These are phyloP conservation scores for Coniosporium apollinis DNA, from an alignment of 495 filamentous ascomycete genomes.

Conservation along the genomic window DNA sequence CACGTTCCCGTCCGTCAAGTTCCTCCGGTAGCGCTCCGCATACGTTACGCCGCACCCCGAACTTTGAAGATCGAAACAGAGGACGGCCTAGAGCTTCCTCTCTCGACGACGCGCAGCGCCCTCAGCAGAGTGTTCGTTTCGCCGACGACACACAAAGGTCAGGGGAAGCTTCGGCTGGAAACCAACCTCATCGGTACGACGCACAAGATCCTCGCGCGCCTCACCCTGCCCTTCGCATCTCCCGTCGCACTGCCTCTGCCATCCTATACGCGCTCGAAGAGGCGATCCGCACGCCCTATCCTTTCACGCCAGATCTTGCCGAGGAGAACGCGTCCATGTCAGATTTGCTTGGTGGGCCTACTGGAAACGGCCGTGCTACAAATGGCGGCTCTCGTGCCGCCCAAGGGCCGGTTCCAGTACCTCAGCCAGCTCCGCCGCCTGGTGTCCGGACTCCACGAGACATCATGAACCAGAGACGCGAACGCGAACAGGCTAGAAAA, in stretches of 20 bases:
- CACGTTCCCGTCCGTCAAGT: slow-evolving; percentile 30
- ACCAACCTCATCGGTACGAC: slow-evolving; percentile 25
- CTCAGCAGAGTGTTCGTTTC: slow-evolving; percentile 17
- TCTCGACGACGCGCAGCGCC: slow-evolving; percentile 19
- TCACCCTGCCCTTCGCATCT: slow-evolving; percentile 39
- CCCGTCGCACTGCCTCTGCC: slow-evolving; percentile 51
- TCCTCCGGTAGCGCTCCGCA: slow-evolving; percentile 31
- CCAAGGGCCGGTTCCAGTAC: slow-evolving; percentile 20
- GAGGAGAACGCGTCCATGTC: slow-evolving; percentile 95
- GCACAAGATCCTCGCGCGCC: slow-evolving; percentile 20
- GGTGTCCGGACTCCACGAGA: slow-evolving; percentile 21
- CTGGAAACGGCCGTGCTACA: slow-evolving; percentile 18
- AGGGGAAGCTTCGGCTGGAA: slow-evolving; percentile 13
- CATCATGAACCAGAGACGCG: slow-evolving; percentile 22
- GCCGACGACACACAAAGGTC: slow-evolving; percentile 9
- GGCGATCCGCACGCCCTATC: slow-evolving; percentile 65
- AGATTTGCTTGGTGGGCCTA: slow-evolving; percentile 45
- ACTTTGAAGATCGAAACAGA: slow-evolving; percentile 23
- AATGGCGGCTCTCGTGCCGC: slow-evolving; percentile 24
- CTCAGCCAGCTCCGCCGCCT: slow-evolving; percentile 11
- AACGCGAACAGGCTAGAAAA: slow-evolving; percentile 15
- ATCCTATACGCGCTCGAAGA: slow-evolving; percentile 87
- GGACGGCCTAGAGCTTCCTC: slow-evolving; percentile 17
- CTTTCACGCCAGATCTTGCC: slow-evolving; percentile 66
- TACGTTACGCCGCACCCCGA: slow-evolving; percentile 33